Base-by-base conservation (phyloP, 768 basidiomycete species). In the Hygrocybe punicea region DNA sequence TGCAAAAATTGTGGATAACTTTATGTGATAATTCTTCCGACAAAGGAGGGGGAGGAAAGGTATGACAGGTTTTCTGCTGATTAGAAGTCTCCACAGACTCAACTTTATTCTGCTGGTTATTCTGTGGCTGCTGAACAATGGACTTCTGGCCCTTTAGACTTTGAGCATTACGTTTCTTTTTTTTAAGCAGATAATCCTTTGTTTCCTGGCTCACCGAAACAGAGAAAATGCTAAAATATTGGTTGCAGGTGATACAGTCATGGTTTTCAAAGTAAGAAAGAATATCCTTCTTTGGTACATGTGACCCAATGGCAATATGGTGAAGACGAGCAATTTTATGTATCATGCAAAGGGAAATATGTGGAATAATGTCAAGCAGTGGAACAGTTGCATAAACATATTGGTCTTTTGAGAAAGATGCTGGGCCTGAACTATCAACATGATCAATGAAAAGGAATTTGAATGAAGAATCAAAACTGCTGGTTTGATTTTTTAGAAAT, bases 11-110 rank as follows among this genome's bases (percentile, higher is more conserved):
- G n/a, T n/a, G 37, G 4, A 48, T 42, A 11, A 58, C 39, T 10
- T 13, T 48, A 34, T 58, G 50, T 11, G 16, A 4, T 2, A 53
- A n/a, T 24, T 46, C 11, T 6, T 25, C 29, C 2, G 16, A 13
- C 24, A 46, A 29, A 14, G 42, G 44, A 4, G 19, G 10, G 2
- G 58, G 58, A 6, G 57, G 51, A 34, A 52, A 58, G 2, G n/a
- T 59, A 21, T 47, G 58, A 53, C 4, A 62, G 59, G 47, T 58
- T 62, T 1, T 60, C 63, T 1, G 63, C 59, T 58, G 62, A 64
- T 2, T 59, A 59, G 6, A 52, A 53, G 49, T 62, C 62, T 34
- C 53, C 47, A 49, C 50, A 55, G 10, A 21, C 35, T 29, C 53
- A 21, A 57, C 11, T 52, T 16, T 14, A 6, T 21, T 3, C 23